These are phyloP conservation scores for Lipomyces mesembrius DNA, from an alignment of 805 yeast species.

Conservation along the genomic window DNA sequence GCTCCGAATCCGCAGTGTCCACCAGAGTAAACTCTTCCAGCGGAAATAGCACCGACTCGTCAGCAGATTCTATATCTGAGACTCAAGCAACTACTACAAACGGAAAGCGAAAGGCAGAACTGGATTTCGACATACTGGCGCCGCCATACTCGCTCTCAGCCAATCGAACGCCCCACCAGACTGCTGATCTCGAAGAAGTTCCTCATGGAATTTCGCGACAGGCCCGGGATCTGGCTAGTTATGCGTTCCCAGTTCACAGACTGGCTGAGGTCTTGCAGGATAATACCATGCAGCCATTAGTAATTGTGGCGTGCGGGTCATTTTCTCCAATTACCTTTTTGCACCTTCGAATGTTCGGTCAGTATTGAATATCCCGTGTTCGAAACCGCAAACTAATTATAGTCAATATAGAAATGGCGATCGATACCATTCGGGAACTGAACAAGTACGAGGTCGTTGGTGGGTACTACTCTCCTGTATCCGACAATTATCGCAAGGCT, in stretches of 20 bases:
- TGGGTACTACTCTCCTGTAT: conserved; percentile 86
- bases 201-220: conserved; percentile 94
- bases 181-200: conserved; percentile 95
- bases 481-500: conserved; percentile 88
- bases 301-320: conserved; percentile 96
- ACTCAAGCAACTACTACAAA: conserved; percentile 7
- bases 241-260: conserved; percentile 81
- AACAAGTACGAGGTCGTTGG: conserved; percentile 95
- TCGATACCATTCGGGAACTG: conserved; percentile 88
- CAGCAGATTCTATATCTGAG: not conserved
- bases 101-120: conserved; percentile 30
- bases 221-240: conserved; percentile 68
- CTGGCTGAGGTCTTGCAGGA: conserved; percentile 36
- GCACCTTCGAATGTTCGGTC: conserved; percentile 90
- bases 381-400: not conserved
- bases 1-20: not conserved
- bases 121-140: conserved; percentile 13
- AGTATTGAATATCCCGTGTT: not conserved
- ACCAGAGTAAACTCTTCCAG: not conserved
- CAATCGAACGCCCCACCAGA: conserved; percentile 51
- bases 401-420: conserved; percentile 69
- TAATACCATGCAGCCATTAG: conserved; percentile 77
- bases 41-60: conserved; percentile 2
- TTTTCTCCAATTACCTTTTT: conserved; percentile 94
- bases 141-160: conserved; percentile 37